These are phyloP conservation scores for Quercus bicolor DNA, from an alignment of 306 rosid genomes.

Conservation along the genomic window DNA sequence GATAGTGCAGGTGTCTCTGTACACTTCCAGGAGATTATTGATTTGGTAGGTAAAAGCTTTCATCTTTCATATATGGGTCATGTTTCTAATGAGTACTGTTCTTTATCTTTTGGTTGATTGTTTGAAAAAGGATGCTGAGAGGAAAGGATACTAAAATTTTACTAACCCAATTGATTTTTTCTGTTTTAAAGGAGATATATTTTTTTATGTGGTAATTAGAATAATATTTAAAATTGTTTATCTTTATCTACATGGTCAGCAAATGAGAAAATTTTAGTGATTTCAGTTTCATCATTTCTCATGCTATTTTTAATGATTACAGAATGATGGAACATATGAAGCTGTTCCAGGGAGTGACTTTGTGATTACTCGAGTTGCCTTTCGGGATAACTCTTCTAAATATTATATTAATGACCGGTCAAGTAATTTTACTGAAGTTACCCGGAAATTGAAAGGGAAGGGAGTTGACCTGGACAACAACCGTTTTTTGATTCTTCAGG, in stretches of 20 bases:
- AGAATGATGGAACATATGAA: conserved; percentile 80
- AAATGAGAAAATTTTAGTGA: background rate
- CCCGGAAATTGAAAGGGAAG: conserved; percentile 87
- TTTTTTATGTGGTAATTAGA: background rate
- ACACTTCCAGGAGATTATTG: conserved; percentile 88
- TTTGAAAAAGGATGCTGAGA: background rate
- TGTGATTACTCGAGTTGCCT: conserved; percentile 78
- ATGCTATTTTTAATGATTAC: conserved; percentile 13
- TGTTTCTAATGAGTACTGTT: background rate
- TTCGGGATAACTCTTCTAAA: conserved; percentile 89
- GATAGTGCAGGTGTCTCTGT: conserved; percentile 97
- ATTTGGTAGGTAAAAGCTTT: conserved; percentile 64
- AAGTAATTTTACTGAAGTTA: conserved; percentile 94
- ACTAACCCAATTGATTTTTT: background rate
- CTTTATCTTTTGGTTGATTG: background rate
- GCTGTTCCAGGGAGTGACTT: conserved; percentile 83
- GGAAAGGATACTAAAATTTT: background rate
- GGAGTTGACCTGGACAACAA: conserved; percentile 97
- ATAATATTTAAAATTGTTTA: background rate
- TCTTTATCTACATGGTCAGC: background rate
- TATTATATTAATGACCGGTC: conserved; percentile 75
- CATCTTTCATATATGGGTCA: background rate
- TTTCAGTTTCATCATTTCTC: background rate
- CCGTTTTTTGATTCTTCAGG: conserved; percentile 96
- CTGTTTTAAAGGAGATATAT: background rate